Evolutionary conservation across 306 rosid genomes (phyloP), one percentile per base, ranked within the genome.

Genomic region (Cucurbita moschata): DNA sequence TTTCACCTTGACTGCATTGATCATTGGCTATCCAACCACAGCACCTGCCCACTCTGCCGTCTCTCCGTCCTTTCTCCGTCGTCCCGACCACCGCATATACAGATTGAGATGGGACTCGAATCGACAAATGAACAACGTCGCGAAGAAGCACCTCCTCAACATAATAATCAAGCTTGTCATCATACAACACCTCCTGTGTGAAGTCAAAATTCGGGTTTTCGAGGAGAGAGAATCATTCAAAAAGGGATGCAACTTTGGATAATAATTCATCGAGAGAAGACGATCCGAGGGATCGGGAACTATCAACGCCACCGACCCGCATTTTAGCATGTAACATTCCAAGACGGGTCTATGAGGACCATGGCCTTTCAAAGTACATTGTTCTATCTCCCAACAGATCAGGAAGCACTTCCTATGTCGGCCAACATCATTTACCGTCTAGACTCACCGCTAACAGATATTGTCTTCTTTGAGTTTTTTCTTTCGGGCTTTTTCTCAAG

Each of bases 21-120:
- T 84, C 88, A 81, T 81, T 92, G 97, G 97, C 96, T 92, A 37
- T 8, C 92, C 81, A 87, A 42, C 81, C 92, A 89, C 83, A 79
- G 75, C 71, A 92, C 97, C 70, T 92, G 97, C 63, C 97, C 97
- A n/a, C 97, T 92, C 78, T 92, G 97, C 77, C 97, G 97, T 78
- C 77, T 86, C 63, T 86, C 92, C 5, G 84, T 92, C 53, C 87
- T 92, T 69, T 82, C 87, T 70, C 79, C 86, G 11, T 84, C 79
- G 12, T 84, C 81, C 59, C 71, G 75, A 35, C 74, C 84, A 15
- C 77, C 81, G 1, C 37, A 77, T 75, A 21, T 76, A 44, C 83
- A 79, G 81, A 84, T 74, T 19, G 68, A 80, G 56, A 30, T 69
- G 15, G 69, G 58, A 15, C 74, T 14, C 26, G 44, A 30, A 49